phyloP scores from a whole-genome alignment of 129 eudicot species.

The Helianthus annuus region HanXRQr2.0-SUNRISE NC_035435.2:171742296-171742795 shows the following conservation, averaged over 20 bases:
- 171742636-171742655: constrained; percentile 30
- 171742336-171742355: constrained; percentile 88
- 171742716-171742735: constrained; percentile 99
- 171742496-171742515: constrained; percentile 98
- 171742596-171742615: constrained; percentile 4
- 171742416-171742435: constrained; percentile 98
- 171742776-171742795: neutral
- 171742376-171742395: constrained; percentile 94
- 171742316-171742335: constrained; percentile 37
- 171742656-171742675: constrained; percentile 54
- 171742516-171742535: constrained; percentile 99
- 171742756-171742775: constrained; percentile 46
- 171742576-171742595: constrained; percentile 46
- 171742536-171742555: constrained; percentile 98
- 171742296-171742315: neutral
- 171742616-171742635: neutral
- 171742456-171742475: constrained; percentile 89
- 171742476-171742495: constrained; percentile 98
- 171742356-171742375: constrained; percentile 99
- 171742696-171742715: constrained; percentile 99
- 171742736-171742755: constrained; percentile 85
- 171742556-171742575: constrained; percentile 99
- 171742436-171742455: constrained; percentile 91
- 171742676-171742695: constrained; percentile 97
- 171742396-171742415: constrained; percentile 97